A percentile compares a stretch with the other conserved stretches of the same genome.
Evolutionary conservation across 169 alveolate genomes (phyloP).

Genomic region (Plasmodium relictum): DNA sequence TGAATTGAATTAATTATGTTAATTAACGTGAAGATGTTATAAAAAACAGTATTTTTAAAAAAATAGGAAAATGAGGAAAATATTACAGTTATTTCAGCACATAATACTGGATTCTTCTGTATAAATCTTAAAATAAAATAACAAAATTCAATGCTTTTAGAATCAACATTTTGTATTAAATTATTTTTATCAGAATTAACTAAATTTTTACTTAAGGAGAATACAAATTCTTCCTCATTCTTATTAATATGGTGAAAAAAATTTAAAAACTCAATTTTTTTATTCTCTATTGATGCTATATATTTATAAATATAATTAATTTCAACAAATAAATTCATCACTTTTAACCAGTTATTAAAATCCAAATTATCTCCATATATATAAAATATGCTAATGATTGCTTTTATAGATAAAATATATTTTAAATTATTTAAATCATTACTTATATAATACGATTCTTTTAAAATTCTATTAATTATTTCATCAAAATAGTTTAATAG

Average conservation of each 20-base stretch:
- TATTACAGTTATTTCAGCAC: slow-evolving; percentile 73
- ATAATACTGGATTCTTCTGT: slow-evolving; percentile 72
- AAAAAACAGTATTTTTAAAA: slow-evolving; percentile 65
- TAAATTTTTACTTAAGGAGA: slow-evolving; percentile 15
- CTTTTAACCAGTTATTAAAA: slow-evolving; percentile 68
- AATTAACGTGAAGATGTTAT: slow-evolving; percentile 39
- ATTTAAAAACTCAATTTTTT: slow-evolving; percentile 60
- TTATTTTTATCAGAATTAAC: slow-evolving; percentile 26
- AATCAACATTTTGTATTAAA: slow-evolving; percentile 47
- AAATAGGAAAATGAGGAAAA: slow-evolving; percentile 62
- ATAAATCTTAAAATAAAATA: slow-evolving; percentile 65
- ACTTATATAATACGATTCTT: slow-evolving; percentile 65
- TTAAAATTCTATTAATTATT: slow-evolving; percentile 36
- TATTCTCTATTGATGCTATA: slow-evolving; percentile 66
- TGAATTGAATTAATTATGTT: slow-evolving; percentile 68
- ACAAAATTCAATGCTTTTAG: slow-evolving; percentile 66
- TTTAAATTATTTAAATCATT: slow-evolving; percentile 68
- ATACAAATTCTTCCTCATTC: slow-evolving; percentile 47
- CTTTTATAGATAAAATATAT: slow-evolving; percentile 59
- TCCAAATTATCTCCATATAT: slow-evolving; percentile 64
- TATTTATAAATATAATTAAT: slow-evolving; percentile 68
- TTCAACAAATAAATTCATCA: slow-evolving; percentile 68
- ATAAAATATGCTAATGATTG: slow-evolving; percentile 67
- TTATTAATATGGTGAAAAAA: slow-evolving; percentile 59
- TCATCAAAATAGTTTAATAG: slow-evolving; percentile 58